A percentile compares a stretch with the other conserved stretches of the same genome.
phyloP scores from a whole-genome alignment of 2,329 filamentous ascomycete species.

The Amesomyces nigricolor region DNA sequence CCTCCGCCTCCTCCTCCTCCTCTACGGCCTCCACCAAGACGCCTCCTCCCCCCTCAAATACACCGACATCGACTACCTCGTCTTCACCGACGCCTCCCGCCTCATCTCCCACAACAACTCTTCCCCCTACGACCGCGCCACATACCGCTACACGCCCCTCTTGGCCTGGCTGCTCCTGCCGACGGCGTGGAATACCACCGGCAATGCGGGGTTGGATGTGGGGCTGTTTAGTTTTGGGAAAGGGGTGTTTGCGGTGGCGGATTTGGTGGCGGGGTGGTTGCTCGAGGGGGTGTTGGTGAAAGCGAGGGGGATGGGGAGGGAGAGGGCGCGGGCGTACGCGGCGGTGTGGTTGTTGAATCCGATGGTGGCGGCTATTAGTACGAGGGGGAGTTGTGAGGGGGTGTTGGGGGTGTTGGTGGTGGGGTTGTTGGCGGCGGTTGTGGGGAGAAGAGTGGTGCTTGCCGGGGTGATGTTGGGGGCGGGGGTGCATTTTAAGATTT shows the following conservation, averaged over 20 bases:
- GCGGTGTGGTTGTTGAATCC: conserved; percentile 93
- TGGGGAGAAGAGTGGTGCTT: conserved; percentile 54
- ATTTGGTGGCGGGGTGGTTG: conserved; percentile 79
- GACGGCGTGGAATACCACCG: conserved; percentile 50
- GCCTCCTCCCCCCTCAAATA: conserved; percentile 87
- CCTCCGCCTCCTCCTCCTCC: conserved; percentile 66
- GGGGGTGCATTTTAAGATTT: conserved; percentile 96
- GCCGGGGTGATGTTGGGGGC: conserved; percentile 74
- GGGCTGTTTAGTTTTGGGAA: conserved; percentile 81
- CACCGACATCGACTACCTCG: conserved; percentile 97
- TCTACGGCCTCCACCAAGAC: conserved; percentile 92
- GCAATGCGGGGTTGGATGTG: conserved; percentile 19
- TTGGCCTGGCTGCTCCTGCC: conserved; percentile 87
- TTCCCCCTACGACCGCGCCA: conserved; percentile 76
- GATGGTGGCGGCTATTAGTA: conserved; percentile 97
- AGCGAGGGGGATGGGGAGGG: conserved; percentile 38
- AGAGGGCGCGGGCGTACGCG: conserved; percentile 66
- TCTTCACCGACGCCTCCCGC: conserved; percentile 92
- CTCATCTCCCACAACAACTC: conserved; percentile 62
- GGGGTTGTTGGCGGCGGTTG: conserved; percentile 74
- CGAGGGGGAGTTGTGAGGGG: conserved; percentile 88
- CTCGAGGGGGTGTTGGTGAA: conserved; percentile 45
- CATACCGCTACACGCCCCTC: conserved; percentile 93
- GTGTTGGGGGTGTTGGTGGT: conserved; percentile 80
- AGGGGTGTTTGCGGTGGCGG: conserved; percentile 73